These are phyloP conservation scores for Rhodomyrtus psidioides DNA, from an alignment of 441 rosid genomes.

Conservation along the genomic window DNA sequence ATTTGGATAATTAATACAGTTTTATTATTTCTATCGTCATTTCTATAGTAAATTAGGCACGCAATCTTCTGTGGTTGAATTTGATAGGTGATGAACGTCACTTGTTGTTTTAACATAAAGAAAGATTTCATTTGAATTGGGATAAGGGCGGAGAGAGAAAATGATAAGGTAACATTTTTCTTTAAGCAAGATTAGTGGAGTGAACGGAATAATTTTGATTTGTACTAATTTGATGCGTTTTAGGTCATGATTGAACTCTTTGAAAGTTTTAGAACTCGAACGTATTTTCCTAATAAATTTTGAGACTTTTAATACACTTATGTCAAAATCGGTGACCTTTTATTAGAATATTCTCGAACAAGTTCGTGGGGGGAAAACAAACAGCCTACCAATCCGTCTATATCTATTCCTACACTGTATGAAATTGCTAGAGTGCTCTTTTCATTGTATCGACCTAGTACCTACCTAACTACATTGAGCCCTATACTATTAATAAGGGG, in stretches of 20 bases:
- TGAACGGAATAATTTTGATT: background rate
- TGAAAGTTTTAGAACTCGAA: background rate
- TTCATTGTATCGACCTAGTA: background rate
- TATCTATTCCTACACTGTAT: background rate
- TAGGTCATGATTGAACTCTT: accelerated
- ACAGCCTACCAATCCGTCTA: background rate
- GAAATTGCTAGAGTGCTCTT: background rate
- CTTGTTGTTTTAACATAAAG: no score
- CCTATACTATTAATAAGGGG: background rate
- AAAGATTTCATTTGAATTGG: no score
- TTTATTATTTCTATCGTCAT: background rate
- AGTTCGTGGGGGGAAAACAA: no score
- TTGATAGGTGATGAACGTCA: no score
- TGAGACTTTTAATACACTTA: background rate
- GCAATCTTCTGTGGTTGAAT: no score
- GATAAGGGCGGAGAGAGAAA: no score
- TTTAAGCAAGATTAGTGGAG: accelerated
- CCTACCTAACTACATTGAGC: background rate
- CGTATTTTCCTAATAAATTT: background rate
- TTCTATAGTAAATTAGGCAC: background rate
- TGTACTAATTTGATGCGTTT: background rate
- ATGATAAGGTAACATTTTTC: background rate
- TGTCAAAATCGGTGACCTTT: background rate
- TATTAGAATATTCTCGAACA: background rate
- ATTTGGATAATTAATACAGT: background rate